phyloP scores from a whole-genome alignment of 1,139 yeast species.

The Candida sp. region DNA sequence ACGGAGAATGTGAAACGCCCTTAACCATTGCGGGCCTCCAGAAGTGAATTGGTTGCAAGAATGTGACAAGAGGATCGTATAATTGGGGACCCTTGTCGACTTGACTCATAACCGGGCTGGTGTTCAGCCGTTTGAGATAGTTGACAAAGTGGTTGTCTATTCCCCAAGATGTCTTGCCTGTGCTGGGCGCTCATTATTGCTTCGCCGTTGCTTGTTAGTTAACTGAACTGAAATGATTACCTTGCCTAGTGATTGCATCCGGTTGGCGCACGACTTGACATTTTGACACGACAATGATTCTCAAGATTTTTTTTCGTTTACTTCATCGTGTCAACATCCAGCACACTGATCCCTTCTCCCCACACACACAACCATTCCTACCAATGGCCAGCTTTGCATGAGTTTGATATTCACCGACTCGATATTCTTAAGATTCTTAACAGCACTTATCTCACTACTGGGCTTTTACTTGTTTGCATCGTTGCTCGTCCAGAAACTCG shows the following conservation, averaged over 20 bases:
- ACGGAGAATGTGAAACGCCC: no score
- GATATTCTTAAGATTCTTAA: neutral
- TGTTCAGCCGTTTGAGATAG: no score
- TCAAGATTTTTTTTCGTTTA: neutral
- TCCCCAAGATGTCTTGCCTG: no score
- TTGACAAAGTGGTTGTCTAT: no score
- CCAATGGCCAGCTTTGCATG: conserved; percentile 2
- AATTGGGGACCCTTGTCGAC: no score
- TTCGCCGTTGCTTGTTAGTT: no score
- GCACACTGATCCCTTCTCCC: neutral
- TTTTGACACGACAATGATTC: neutral
- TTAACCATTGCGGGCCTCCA: no score
- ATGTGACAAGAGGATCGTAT: no score
- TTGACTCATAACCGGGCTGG: no score
- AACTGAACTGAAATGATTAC: neutral
- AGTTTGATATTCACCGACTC: neutral
- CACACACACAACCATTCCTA: neutral
- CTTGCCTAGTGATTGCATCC: neutral
- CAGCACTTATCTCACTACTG: neutral
- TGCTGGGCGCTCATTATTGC: no score
- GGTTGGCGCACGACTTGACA: neutral
- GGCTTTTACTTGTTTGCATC: neutral
- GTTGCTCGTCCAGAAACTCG: conserved; percentile 2
- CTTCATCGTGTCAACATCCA: neutral
- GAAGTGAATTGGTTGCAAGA: no score